Evolutionary conservation across 163 green algal genomes (phyloP), one percentile per base, ranked within the genome.

Genomic region (Smithsoniella earleae): DNA sequence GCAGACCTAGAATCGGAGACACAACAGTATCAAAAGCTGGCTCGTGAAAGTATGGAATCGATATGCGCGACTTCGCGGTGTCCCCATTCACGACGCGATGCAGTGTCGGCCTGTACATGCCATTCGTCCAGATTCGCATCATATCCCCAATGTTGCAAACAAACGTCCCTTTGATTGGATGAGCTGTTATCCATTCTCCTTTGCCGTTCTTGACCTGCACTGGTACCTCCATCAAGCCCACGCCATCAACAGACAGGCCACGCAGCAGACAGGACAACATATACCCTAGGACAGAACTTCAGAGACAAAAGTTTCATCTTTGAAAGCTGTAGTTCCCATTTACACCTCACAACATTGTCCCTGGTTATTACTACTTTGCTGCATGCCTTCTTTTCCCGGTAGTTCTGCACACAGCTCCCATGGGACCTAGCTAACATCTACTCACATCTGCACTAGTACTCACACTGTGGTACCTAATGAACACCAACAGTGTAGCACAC

Each of bases 91-190:
- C 76, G 5, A 90, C 85, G 25, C 85, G 77, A 80, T 90, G 85
- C n/a, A 77, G 36, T 2, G 85, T 90, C 2, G 85, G 78, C 38
- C 66, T 73, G 73, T 88, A 88, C 30, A 81, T 27, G 1, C 83
- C 85, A 54, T 88, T 87, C 27, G 81, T 85, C 55, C 76, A 82
- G 16, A 86, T 45, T 76, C 82, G 75, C 73, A 80, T 40, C 79
- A 86, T 86, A 75, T 90, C 85, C 0, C 85, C 85, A 25, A 89
- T 82, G 76, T 90, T 90, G 69, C 79, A 85, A 0, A 90, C 85
- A 63, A 86, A 83, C 0, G 79, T 79, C 31, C 74, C 79, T 8
- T 75, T 65, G 5, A 83, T 62, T 2, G 82, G 79, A 3, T 65
- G 45, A 0, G 78, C 79, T 25, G 37, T 66, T 22, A 87, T 66